Percentiles rank a stretch among this genome's conserved stretches.
Evolutionary conservation across 176 grass and related monocot species (phyloP).

Genomic region (Bromus sterilis): DNA sequence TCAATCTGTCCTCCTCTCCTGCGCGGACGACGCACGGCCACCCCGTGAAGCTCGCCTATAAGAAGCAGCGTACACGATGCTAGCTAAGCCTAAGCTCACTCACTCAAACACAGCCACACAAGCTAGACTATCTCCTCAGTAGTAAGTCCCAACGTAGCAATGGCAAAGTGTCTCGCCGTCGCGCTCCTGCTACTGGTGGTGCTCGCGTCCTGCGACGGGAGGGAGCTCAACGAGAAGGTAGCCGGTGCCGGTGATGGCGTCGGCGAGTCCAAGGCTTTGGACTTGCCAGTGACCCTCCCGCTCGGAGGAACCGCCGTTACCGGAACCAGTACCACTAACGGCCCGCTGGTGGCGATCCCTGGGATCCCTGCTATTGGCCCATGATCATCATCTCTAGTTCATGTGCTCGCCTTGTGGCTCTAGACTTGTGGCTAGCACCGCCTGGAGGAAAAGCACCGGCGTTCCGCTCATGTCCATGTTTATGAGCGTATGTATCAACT

Average conservation of each 20-base stretch:
- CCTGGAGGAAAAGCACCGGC: background rate
- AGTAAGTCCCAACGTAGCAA: too few relatives aligned
- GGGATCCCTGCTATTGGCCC: background rate
- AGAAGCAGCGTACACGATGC: background rate
- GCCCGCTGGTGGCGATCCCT: background rate
- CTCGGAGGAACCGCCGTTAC: too few relatives aligned
- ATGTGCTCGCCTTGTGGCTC: background rate
- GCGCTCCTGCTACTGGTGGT: background rate
- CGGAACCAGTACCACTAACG: background rate
- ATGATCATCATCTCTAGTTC: background rate
- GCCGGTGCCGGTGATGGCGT: background rate
- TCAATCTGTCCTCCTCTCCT: background rate
- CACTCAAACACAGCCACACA: background rate
- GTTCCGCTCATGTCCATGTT: background rate
- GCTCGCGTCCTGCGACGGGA: background rate
- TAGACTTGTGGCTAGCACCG: background rate
- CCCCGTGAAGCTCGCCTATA: background rate
- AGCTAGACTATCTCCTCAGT: background rate
- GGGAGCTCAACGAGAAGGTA: background rate
- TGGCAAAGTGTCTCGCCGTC: background rate
- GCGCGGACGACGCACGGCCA: background rate
- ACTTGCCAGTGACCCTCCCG: too few relatives aligned
- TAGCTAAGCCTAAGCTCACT: background rate
- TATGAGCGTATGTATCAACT: too few relatives aligned
- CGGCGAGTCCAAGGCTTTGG: background rate